Conservation (phyloP, 2,329 filamentous ascomycete genomes). For the Stromatinia cepivora region DNA sequence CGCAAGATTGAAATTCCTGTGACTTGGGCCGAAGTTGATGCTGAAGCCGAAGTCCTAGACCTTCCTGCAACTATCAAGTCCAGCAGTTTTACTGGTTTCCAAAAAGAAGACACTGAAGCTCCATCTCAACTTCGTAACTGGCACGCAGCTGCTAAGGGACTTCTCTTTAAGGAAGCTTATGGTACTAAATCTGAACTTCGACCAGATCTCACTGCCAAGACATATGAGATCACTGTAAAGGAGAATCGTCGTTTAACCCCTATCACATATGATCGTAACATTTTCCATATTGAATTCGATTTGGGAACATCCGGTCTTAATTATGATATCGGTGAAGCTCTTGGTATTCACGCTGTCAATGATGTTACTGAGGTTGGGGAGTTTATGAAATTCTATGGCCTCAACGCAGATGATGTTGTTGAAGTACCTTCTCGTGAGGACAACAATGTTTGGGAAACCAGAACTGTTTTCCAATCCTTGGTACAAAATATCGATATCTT, state of each 20-base stretch:
- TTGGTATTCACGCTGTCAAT: constrained; percentile 96
- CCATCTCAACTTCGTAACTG: constrained; percentile 70
- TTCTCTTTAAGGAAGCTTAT: constrained; percentile 94
- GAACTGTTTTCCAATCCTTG: constrained; percentile 90
- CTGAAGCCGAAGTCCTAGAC: constrained; percentile 53
- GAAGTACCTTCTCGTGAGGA: constrained; percentile 88
- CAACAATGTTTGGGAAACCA: constrained; percentile 70
- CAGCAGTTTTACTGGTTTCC: constrained; percentile 81
- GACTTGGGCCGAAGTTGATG: constrained; percentile 72
- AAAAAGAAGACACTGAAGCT: constrained; percentile 71
- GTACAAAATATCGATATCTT: constrained; percentile 95
- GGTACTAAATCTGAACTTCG: constrained; percentile 71
- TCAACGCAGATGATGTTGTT: constrained; percentile 81
- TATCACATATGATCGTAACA: constrained; percentile 88
- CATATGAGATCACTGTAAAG: constrained; percentile 83
- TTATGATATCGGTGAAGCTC: constrained; percentile 95
- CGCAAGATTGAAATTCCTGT: constrained; percentile 74
- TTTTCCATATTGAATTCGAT: constrained; percentile 99
- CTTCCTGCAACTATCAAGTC: constrained; percentile 66
- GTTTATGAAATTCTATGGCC: constrained; percentile 88
- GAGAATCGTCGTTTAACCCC: constrained; percentile 95
- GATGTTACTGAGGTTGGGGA: constrained; percentile 73
- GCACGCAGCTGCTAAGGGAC: constrained; percentile 80
- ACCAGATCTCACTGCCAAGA: constrained; percentile 84
- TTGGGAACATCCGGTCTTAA: constrained; percentile 86